Base-by-base conservation (phyloP, 164 flowering plant species). In the Vitis amurensis region DNA sequence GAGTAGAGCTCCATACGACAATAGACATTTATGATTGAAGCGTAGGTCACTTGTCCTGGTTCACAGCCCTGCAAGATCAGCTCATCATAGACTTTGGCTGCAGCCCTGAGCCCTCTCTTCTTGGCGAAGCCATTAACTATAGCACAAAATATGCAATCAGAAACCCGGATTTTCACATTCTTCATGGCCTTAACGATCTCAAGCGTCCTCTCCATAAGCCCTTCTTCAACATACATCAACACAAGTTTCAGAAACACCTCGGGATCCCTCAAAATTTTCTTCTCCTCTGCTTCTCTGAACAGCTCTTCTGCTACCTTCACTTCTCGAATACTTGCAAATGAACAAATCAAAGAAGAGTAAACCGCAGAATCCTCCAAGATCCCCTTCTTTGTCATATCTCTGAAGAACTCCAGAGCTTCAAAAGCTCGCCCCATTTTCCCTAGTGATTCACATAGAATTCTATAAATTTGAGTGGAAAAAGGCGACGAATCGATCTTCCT, bases 31-130 rank as follows among this genome's bases (percentile, higher is more conserved):
- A 88, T 82, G 8, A 83, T 72, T 0, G 88, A 85, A 13, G 98
- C 89, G 62, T 81, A 91, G 11, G 92, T 89, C 60, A 93, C 98
- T 73, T 93, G 97, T 8, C 97, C 97, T 2, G 98, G 90, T 68
- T 84, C 84, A 71, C 83, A 84, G 3, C 85, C 90, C 15, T 76
- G 71, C 0, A 65, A 44, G 9, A 78, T 52, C 30, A 91, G 68
- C 55, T 85, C 77, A 8, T 86, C 84, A 61, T 83, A 93, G 4
- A 85, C 88, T 29, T 61, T 69, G 15, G 76, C 64, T 5, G 90
- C 85, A 9, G 75, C 72, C 50, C 19, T 51, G 30, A 67, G 73
- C 53, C 95, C 88, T 73, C 88, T 77, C 70, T 71, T 84, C 68
- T 77, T 89, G 5, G 83, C 72, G 63, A 77, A 90, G 2, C 93